Evolutionary conservation across 352 stramenopile genomes (phyloP).

Genomic region (Pythium sp.): DNA sequence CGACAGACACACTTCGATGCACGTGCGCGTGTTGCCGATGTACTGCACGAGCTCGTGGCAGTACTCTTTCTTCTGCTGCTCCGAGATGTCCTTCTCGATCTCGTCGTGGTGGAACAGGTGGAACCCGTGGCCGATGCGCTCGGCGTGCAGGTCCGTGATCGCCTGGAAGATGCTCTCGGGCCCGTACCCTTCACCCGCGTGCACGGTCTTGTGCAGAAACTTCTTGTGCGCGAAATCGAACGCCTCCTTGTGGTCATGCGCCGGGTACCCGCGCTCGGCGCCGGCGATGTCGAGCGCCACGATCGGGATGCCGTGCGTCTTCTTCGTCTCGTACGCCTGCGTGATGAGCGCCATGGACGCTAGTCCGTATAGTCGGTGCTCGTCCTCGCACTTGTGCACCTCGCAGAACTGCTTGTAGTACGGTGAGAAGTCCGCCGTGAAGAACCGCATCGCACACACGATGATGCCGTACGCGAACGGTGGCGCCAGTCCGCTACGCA

Average conservation of each 20-base stretch:
- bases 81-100: conserved; percentile 54
- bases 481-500: conserved; percentile 49
- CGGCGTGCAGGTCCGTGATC: conserved; percentile 83
- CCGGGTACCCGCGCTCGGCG: conserved; percentile 75
- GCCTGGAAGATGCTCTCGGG: conserved; percentile 87
- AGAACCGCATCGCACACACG: conserved; percentile 88
- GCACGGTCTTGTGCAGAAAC: conserved; percentile 88
- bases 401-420: conserved; percentile 87
- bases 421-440: conserved; percentile 70
- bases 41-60: conserved; percentile 84
- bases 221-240: conserved; percentile 87
- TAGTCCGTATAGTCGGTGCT: conserved; percentile 72
- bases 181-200: conserved; percentile 84
- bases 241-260: conserved; percentile 75
- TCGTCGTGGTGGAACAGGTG: conserved; percentile 80
- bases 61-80: conserved; percentile 54
- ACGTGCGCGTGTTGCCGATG: conserved; percentile 76
- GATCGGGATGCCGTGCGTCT: conserved; percentile 59
- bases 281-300: conserved; percentile 88
- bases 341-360: conserved; percentile 83
- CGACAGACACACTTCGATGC: conserved; percentile 84
- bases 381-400: conserved; percentile 70
- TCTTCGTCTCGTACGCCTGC: conserved; percentile 73
- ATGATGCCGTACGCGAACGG: conserved; percentile 85
- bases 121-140: conserved; percentile 83